Evolutionary conservation across 441 rosid species (phyloP).

Genomic region (Manihot esculenta): DNA sequence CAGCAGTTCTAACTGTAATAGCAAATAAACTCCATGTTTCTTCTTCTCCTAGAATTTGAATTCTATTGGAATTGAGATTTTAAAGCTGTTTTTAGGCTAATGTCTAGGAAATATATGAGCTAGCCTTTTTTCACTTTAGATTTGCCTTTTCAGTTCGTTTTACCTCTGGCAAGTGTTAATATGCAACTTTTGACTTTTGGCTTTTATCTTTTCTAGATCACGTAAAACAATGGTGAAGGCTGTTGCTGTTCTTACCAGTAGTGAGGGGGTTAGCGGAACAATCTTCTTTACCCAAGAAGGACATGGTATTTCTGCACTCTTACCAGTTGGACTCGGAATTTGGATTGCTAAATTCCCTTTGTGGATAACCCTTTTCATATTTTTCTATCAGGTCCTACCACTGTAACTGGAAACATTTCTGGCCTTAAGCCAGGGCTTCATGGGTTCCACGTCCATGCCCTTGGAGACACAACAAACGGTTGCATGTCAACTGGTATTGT

Average conservation of each 20-base stretch:
- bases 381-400: conserved; percentile 57
- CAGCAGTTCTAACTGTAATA: no score
- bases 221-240: conserved; percentile 82
- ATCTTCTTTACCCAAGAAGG: conserved; percentile 69
- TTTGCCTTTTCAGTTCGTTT: not conserved
- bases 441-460: conserved; percentile 93
- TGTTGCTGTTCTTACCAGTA: conserved; percentile 68
- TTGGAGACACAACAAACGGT: conserved; percentile 95
- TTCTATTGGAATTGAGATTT: no score
- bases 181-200: not conserved
- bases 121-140: no score
- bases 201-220: conserved; percentile 52
- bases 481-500: conserved; percentile 94
- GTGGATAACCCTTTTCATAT: not conserved
- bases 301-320: conserved; percentile 44
- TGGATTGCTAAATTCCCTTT: not conserved
- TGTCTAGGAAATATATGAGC: no score
- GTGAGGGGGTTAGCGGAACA: conserved; percentile 76
- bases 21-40: no score
- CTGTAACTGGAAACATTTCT: conserved; percentile 65
- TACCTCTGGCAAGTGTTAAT: not conserved
- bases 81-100: no score
- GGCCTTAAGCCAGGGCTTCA: conserved; percentile 94
- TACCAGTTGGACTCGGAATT: not conserved
- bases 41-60: no score